Percentiles rank a stretch among this genome's conserved stretches.
phyloP scores from a whole-genome alignment of 108 stramenopile genomes.

The Nannochloropsis gaditana region DNA sequence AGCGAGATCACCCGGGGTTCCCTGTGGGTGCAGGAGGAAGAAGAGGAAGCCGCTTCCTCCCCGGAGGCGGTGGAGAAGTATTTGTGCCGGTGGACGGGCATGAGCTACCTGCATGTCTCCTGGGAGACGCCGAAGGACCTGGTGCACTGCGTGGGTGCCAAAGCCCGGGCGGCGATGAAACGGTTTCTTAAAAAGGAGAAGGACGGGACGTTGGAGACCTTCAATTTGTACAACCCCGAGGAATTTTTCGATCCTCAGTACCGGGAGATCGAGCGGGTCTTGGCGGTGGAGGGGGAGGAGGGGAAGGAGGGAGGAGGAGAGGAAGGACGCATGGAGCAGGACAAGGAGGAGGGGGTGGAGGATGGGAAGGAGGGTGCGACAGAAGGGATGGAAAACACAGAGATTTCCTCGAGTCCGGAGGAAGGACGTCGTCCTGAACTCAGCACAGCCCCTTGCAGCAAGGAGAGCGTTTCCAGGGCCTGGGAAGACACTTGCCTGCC shows the following conservation, averaged over 20 bases:
- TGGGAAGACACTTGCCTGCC: no score
- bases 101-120: slow-evolving; percentile 53
- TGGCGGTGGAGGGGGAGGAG: background rate
- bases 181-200: slow-evolving; percentile 39
- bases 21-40: slow-evolving; percentile 19
- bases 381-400: no score
- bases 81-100: slow-evolving; percentile 47
- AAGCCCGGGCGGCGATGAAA: slow-evolving; percentile 30
- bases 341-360: slow-evolving; percentile 38
- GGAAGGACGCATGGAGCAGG: slow-evolving; percentile 32
- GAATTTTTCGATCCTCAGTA: slow-evolving; percentile 41
- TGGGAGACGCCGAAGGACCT: slow-evolving; percentile 47
- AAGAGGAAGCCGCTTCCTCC: background rate
- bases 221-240: slow-evolving; percentile 26
- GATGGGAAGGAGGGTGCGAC: background rate
- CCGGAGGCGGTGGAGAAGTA: slow-evolving; percentile 20
- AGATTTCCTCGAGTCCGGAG: background rate
- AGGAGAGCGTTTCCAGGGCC: background rate
- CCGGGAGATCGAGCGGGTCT: slow-evolving; percentile 27
- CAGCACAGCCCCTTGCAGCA: background rate
- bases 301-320: slow-evolving; percentile 18
- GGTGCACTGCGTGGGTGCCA: slow-evolving; percentile 15
- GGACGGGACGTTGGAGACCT: slow-evolving; percentile 20
- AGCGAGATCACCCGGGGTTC: slow-evolving; percentile 12
- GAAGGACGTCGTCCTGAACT: background rate